Conservation (phyloP, 257 asterid genomes). For the Handroanthus guayacan region DNA sequence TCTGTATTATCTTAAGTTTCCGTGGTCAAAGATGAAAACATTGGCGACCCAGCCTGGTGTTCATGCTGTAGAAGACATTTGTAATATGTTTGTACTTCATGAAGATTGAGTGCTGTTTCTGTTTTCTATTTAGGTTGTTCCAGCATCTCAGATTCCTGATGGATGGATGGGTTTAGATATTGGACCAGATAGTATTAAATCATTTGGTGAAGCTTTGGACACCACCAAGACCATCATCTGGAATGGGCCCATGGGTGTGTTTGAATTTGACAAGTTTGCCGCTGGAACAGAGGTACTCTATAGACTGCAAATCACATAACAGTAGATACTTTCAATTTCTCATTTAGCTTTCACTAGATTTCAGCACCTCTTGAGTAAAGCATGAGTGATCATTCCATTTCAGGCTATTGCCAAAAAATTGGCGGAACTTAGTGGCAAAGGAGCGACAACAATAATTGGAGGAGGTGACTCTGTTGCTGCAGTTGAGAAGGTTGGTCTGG, state of each 20-base stretch:
- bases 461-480: slow-evolving; percentile 98
- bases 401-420: slow-evolving; percentile 79
- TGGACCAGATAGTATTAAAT: slow-evolving; percentile 78
- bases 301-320: neutral
- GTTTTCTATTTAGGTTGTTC: slow-evolving; percentile 52
- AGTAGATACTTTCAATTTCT: neutral
- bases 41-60: neutral
- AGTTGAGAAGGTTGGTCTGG: slow-evolving; percentile 89
- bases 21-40: neutral
- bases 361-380: neutral
- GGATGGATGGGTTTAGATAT: slow-evolving; percentile 94
- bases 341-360: neutral
- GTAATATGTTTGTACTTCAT: neutral
- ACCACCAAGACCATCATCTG: slow-evolving; percentile 75
- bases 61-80: neutral
- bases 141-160: slow-evolving; percentile 84
- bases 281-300: slow-evolving; percentile 78
- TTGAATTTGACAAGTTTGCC: slow-evolving; percentile 88
- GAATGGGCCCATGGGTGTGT: slow-evolving; percentile 96
- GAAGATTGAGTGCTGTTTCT: neutral
- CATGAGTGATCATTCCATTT: neutral
- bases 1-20: slow-evolving; percentile 8
- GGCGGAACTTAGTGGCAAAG: slow-evolving; percentile 90
- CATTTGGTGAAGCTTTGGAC: slow-evolving; percentile 69
- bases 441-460: slow-evolving; percentile 90